Evolutionary conservation across 2,329 filamentous ascomycete genomes (phyloP).

Genomic region (Penicillium occitanis): DNA sequence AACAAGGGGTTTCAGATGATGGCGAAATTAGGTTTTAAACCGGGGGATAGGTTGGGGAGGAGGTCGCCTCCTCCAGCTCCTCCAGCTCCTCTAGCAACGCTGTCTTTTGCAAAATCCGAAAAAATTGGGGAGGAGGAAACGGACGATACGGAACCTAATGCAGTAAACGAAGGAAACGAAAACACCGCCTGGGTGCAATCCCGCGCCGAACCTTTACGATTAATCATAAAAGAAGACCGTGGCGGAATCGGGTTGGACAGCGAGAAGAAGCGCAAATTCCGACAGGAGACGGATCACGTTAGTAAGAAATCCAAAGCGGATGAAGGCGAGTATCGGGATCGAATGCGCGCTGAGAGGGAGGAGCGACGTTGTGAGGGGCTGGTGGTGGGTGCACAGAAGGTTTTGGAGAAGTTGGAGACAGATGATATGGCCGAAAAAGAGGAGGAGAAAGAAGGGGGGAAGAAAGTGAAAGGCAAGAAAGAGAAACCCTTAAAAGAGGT

Average conservation of each 20-base stretch:
- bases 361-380: constrained; percentile 66
- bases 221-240: constrained; percentile 74
- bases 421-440: background rate
- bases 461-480: constrained; percentile 6
- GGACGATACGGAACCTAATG: background rate
- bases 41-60: constrained; percentile 71
- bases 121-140: too few relatives aligned
- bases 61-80: constrained; percentile 29
- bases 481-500: constrained; percentile 63
- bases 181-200: constrained; percentile 31
- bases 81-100: background rate
- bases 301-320: constrained; percentile 62
- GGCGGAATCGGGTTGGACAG: constrained; percentile 81
- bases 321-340: constrained; percentile 70
- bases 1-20: constrained; percentile 96
- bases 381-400: constrained; percentile 75
- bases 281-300: constrained; percentile 54
- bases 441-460: background rate
- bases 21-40: constrained; percentile 88
- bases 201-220: constrained; percentile 69
- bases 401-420: constrained; percentile 73
- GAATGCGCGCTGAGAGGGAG: constrained; percentile 70
- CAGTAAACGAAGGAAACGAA: background rate
- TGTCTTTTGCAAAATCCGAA: background rate
- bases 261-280: constrained; percentile 74